Percentiles rank a stretch among this genome's conserved stretches.
phyloP scores from a whole-genome alignment of 148 eudicot genomes.

The Diospyros lotus region DNA sequence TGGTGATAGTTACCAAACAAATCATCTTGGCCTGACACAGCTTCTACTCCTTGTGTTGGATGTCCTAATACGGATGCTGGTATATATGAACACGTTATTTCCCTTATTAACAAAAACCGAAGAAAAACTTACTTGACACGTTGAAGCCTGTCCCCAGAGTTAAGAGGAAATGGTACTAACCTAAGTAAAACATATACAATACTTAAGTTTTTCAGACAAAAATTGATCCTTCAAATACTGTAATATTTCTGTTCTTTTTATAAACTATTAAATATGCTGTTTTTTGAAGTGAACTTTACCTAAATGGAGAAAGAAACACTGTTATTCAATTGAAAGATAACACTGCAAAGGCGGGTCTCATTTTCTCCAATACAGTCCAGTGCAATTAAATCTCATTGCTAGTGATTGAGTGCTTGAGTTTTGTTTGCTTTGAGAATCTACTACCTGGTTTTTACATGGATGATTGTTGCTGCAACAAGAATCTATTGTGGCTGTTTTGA shows the following conservation, averaged over 20 bases:
- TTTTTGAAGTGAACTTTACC: not conserved
- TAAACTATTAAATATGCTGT: not conserved
- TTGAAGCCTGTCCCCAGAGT: not conserved
- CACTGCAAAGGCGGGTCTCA: not conserved
- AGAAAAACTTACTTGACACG: too few relatives aligned
- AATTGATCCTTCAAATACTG: not conserved
- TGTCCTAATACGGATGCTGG: too few relatives aligned
- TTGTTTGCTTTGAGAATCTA: not conserved
- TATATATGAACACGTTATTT: too few relatives aligned
- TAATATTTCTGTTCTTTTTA: not conserved
- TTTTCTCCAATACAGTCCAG: not conserved
- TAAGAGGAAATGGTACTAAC: not conserved
- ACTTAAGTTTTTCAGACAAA: too few relatives aligned
- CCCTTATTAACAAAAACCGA: too few relatives aligned
- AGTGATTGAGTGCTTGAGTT: not conserved
- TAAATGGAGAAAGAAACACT: not conserved
- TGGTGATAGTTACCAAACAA: too few relatives aligned
- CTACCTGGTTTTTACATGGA: too few relatives aligned
- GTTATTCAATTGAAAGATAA: not conserved
- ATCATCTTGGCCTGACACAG: too few relatives aligned
- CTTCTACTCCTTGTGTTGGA: too few relatives aligned
- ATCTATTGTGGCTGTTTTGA: too few relatives aligned
- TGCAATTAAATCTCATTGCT: not conserved
- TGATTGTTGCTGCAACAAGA: too few relatives aligned
- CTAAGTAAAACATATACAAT: too few relatives aligned